Conservation (phyloP, 257 asterid genomes). For the Penstemon eatonii region DNA sequence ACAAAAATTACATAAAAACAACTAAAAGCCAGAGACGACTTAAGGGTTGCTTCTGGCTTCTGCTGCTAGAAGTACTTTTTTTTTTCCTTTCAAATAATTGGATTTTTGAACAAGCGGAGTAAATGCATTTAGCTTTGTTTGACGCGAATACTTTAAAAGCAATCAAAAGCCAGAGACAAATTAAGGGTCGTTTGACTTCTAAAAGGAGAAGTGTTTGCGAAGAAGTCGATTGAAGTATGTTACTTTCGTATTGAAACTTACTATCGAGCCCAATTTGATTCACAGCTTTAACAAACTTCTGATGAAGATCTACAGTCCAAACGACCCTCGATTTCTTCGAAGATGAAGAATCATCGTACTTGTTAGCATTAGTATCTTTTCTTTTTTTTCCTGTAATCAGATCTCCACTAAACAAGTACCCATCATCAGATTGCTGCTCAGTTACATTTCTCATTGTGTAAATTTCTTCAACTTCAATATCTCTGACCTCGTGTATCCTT, state of each 20-base stretch:
- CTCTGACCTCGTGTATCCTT: slow-evolving; percentile 55
- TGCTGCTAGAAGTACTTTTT: too few relatives aligned
- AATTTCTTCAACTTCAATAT: slow-evolving; percentile 43
- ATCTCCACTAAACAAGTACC: slow-evolving; percentile 40
- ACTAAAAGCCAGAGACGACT: too few relatives aligned
- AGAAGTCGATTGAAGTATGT: too few relatives aligned
- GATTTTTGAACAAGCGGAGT: too few relatives aligned
- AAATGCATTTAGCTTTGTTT: too few relatives aligned
- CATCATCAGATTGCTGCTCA: slow-evolving; percentile 42
- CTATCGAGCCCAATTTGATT: slow-evolving; percentile 63
- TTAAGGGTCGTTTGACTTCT: too few relatives aligned
- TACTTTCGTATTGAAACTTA: slow-evolving; percentile 33
- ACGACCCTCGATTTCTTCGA: slow-evolving; percentile 67
- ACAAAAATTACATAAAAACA: too few relatives aligned
- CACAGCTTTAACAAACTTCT: slow-evolving; percentile 68
- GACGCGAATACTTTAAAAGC: too few relatives aligned
- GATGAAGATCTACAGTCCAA: slow-evolving; percentile 71
- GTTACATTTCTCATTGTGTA: slow-evolving; percentile 36
- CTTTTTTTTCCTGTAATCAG: slow-evolving; percentile 51
- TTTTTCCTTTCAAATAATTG: too few relatives aligned
- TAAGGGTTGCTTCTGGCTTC: too few relatives aligned
- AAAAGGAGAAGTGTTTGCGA: too few relatives aligned
- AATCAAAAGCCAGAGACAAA: too few relatives aligned
- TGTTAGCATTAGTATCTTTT: slow-evolving; percentile 43
- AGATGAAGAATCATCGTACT: slow-evolving; percentile 47